A percentile compares a stretch with the other conserved stretches of the same genome.
Conservation (phyloP, 2,329 filamentous ascomycete species). For the Arthrinium phaeospermum region DNA sequence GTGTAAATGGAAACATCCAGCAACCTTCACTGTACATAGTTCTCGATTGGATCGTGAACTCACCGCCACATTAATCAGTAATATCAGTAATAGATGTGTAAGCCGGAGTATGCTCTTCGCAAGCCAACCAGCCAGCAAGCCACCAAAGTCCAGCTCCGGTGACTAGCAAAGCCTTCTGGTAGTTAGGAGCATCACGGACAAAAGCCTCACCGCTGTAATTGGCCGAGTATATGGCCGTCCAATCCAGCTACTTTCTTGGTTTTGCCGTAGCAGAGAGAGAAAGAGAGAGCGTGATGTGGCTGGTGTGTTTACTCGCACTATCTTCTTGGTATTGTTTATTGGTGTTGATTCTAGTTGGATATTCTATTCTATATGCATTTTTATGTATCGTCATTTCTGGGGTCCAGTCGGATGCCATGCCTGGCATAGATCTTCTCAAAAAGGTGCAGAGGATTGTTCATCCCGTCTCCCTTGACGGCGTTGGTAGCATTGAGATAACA, state of each 20-base stretch:
- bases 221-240: not conserved
- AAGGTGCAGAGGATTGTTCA: not conserved
- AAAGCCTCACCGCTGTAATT: conserved; percentile 5
- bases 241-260: not conserved
- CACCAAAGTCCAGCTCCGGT: not conserved
- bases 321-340: not conserved
- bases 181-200: not conserved
- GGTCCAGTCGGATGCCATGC: not conserved
- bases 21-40: not conserved
- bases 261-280: not conserved
- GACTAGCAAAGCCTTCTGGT: not conserved
- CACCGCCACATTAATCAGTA: not conserved
- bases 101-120: not conserved
- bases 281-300: not conserved
- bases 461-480: not conserved
- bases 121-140: not conserved
- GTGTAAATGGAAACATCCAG: not conserved
- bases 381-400: not conserved
- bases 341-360: not conserved
- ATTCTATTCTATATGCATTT: not conserved
- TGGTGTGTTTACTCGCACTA: not conserved
- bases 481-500: not conserved
- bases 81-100: not conserved
- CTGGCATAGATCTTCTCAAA: not conserved
- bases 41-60: not conserved